phyloP scores from a whole-genome alignment of 2,329 filamentous ascomycete species.

The Aureobasidium lini region DNA sequence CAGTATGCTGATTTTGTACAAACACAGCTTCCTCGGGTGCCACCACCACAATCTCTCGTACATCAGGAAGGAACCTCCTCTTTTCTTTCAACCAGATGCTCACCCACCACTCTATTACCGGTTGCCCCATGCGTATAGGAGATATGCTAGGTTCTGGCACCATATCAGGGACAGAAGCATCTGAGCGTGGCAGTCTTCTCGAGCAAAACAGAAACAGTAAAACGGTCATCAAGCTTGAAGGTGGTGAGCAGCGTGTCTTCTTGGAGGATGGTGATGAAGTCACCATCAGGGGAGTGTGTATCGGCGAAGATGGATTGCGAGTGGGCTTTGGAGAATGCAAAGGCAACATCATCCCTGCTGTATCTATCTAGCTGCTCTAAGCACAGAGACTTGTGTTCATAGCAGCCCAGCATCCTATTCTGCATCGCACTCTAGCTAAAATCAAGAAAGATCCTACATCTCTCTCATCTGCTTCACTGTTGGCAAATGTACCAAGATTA shows the following conservation, averaged over 20 bases:
- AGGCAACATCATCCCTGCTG: slow-evolving; percentile 52
- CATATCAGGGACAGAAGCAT: slow-evolving; percentile 57
- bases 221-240: slow-evolving; percentile 50
- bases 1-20: not conserved
- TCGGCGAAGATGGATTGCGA: slow-evolving; percentile 52
- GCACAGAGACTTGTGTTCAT: too few relatives aligned
- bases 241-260: slow-evolving; percentile 62
- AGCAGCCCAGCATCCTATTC: too few relatives aligned
- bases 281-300: slow-evolving; percentile 58
- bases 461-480: too few relatives aligned
- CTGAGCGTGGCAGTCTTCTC: slow-evolving; percentile 59
- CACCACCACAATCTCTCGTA: slow-evolving; percentile 52
- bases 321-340: slow-evolving; percentile 72
- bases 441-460: too few relatives aligned
- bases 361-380: not conserved
- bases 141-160: slow-evolving; percentile 74
- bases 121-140: slow-evolving; percentile 65
- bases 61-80: slow-evolving; percentile 60
- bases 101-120: slow-evolving; percentile 68
- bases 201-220: slow-evolving; percentile 68
- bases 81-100: slow-evolving; percentile 82
- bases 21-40: slow-evolving; percentile 37
- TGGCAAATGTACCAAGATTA: too few relatives aligned
- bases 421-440: too few relatives aligned
- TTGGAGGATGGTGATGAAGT: slow-evolving; percentile 68